Evolutionary conservation across 169 alveolate genomes (phyloP).

Genomic region (Fabrea salina): DNA sequence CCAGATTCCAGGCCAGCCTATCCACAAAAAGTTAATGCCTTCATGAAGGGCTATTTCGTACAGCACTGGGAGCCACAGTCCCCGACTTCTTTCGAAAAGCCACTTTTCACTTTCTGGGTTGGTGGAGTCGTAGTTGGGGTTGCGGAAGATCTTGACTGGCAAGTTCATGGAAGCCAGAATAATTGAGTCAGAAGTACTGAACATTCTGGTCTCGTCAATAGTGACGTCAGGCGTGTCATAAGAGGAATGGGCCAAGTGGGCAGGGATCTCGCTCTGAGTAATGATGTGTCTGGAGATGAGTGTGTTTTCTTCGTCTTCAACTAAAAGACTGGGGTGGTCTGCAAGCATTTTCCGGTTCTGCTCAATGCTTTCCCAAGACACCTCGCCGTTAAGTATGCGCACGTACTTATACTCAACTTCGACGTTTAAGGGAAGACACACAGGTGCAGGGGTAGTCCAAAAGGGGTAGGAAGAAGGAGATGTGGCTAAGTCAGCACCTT

Average conservation of each 20-base stretch:
- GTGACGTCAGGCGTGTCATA: not conserved
- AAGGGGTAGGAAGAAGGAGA: slow-evolving; percentile 32
- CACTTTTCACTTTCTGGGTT: slow-evolving; percentile 2
- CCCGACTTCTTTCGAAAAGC: not conserved
- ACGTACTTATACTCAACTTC: slow-evolving; percentile 47
- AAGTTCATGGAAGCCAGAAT: slow-evolving; percentile 40
- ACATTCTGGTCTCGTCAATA: not conserved
- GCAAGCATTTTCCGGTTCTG: not conserved
- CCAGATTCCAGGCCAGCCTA: slow-evolving; percentile 58
- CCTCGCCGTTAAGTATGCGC: not conserved
- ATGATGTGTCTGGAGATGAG: not conserved
- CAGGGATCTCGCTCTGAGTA: not conserved
- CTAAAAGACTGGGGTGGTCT: not conserved
- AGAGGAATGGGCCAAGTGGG: not conserved
- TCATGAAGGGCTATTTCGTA: slow-evolving; percentile 36
- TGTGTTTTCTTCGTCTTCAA: not conserved
- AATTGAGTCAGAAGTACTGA: slow-evolving; percentile 4
- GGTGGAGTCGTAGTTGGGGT: not conserved
- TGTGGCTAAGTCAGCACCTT: slow-evolving; percentile 34
- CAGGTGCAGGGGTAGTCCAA: slow-evolving; percentile 27
- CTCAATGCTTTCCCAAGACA: slow-evolving; percentile 16
- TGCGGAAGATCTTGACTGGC: slow-evolving; percentile 34
- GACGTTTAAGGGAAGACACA: slow-evolving; percentile 36
- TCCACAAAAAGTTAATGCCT: slow-evolving; percentile 32
- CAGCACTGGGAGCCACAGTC: slow-evolving; percentile 35